These are phyloP conservation scores for Delonix regia DNA, from an alignment of 306 rosid genomes.

Conservation along the genomic window DNA sequence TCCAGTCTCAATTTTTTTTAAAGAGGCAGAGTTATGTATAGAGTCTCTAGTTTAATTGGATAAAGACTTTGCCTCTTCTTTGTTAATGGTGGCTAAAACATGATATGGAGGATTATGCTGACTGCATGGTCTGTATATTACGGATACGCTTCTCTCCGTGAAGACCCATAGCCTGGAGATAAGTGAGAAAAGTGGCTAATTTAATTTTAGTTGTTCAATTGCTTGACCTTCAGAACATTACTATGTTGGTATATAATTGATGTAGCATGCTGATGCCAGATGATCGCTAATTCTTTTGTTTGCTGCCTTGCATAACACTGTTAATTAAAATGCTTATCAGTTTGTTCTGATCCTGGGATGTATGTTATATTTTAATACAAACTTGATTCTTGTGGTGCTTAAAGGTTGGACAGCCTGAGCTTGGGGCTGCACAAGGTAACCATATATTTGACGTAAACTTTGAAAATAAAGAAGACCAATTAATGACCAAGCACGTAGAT, in stretches of 20 bases:
- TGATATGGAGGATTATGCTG: neutral
- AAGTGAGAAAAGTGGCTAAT: conserved; percentile 1
- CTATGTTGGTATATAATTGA: neutral
- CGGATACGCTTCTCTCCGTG: neutral
- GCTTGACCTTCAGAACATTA: neutral
- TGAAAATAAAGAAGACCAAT: conserved; percentile 52
- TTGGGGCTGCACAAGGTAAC: neutral
- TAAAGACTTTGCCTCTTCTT: conserved; percentile 7
- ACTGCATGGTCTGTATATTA: neutral
- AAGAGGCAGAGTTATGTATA: too few relatives aligned
- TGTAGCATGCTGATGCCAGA: neutral
- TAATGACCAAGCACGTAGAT: conserved; percentile 44
- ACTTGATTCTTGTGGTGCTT: conserved; percentile 36
- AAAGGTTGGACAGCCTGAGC: conserved; percentile 61
- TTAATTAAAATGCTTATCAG: too few relatives aligned
- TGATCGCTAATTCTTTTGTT: conserved; percentile 7
- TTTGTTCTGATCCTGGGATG: too few relatives aligned
- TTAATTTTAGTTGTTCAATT: neutral
- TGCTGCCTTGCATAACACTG: too few relatives aligned
- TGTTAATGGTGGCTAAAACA: conserved; percentile 30
- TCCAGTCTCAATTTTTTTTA: neutral
- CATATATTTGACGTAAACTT: conserved; percentile 41
- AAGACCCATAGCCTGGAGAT: neutral
- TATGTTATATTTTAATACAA: neutral
- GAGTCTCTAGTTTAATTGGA: too few relatives aligned